phyloP scores from a whole-genome alignment of 768 basidiomycete species.

The Hericium alpestre region DNA sequence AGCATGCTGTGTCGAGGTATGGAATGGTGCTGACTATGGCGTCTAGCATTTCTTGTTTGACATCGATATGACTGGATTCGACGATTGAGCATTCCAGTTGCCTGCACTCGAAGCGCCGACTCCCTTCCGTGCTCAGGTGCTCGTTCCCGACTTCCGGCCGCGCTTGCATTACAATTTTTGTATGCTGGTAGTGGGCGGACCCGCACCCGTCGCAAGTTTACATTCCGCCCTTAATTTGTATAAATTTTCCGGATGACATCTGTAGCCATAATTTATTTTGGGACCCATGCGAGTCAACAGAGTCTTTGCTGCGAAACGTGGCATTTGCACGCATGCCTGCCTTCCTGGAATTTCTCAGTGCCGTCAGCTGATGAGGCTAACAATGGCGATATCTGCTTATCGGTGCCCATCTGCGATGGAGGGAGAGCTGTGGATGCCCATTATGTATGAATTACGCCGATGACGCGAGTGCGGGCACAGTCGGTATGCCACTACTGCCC shows the following conservation, averaged over 20 bases:
- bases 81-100: conserved; percentile 14
- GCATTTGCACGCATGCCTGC: neutral
- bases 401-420: neutral
- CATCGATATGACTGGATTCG: conserved; percentile 50
- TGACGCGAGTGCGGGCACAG: neutral
- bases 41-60: conserved; percentile 40
- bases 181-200: neutral
- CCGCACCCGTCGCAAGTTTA: neutral
- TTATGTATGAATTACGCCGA: neutral
- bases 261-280: neutral
- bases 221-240: neutral
- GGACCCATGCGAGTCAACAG: neutral
- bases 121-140: no score
- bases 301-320: neutral
- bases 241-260: neutral
- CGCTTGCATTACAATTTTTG: neutral
- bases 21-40: neutral
- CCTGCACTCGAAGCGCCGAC: no score
- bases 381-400: neutral
- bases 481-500: neutral
- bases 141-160: neutral
- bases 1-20: neutral
- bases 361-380: neutral
- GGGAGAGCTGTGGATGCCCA: neutral
- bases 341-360: neutral